Evolutionary conservation across 768 basidiomycete genomes (phyloP), one percentile per base, ranked within the genome.

Genomic region (Saitozyma sp.): DNA sequence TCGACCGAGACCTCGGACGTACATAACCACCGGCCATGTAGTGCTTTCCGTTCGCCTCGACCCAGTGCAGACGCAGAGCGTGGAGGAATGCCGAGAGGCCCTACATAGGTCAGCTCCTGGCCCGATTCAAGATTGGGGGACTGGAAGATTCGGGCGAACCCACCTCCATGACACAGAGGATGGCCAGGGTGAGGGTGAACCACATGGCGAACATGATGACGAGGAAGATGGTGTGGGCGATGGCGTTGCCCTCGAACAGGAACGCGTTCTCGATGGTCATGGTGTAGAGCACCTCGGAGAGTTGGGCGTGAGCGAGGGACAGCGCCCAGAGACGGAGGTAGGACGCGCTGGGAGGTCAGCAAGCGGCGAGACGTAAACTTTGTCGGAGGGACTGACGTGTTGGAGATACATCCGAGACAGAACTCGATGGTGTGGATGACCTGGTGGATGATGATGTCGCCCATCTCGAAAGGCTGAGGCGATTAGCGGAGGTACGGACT

Each of bases 361-460:
- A 5, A 29, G 29, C 29, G 29, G 2, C 29, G 29, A 29, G 29
- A 29, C n/a, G 56, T 57, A 37, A 65, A 4, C 11, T 48, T 9
- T 10, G 51, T 1, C 17, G 1, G 10, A 9, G 5, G 37, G 80
- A 65, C 76, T 67, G 45, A 77, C 73, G 95, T 98, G 80, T 97
- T 95, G 66, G 95, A 98, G 74, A 97, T 97, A 80, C 95, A 97
- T 8, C 95, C 96, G 41, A 99, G 86, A 78, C 96, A 99, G 81
- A 98, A 99, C 82, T 99, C 96, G 80, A 99, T 97, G 29, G 93
- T 95, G 81, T 98, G 96, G 74, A 99, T 99, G 65, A 96, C 84
- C 80, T 99, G 96, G 81, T 99, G 95, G 63, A 98, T 90, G 20
- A 96, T 86, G 62, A 96, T 86, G 80, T 99, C 96, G 75, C 92